Conservation (phyloP, 495 filamentous ascomycete genomes). For the Xylaria nigripes region DNA sequence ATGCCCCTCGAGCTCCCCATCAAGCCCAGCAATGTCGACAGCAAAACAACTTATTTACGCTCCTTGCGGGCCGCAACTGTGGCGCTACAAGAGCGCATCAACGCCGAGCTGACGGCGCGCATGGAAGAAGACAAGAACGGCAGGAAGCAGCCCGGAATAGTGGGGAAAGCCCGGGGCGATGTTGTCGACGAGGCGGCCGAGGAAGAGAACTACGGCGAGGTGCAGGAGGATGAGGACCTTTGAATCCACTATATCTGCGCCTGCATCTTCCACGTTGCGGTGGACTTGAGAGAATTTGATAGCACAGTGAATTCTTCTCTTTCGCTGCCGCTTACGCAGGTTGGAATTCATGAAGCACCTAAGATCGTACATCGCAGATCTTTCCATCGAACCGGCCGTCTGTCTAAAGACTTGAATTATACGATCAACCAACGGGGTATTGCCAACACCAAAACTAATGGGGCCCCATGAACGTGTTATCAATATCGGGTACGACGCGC, state of each 20-base stretch:
- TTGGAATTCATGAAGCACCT: not conserved
- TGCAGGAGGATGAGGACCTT: slow-evolving; percentile 40
- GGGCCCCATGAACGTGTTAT: not conserved
- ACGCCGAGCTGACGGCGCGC: slow-evolving; percentile 69
- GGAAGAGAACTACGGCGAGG: slow-evolving; percentile 81
- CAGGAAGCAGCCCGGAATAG: slow-evolving; percentile 53
- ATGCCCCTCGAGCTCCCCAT: slow-evolving; percentile 24
- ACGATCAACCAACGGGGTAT: not conserved
- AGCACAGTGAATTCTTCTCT: not conserved
- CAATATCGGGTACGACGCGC: not conserved
- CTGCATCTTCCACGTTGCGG: no score
- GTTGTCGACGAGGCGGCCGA: slow-evolving; percentile 39
- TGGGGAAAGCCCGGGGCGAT: slow-evolving; percentile 20
- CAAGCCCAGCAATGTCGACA: slow-evolving; percentile 23
- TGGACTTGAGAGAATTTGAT: not conserved
- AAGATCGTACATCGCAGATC: not conserved
- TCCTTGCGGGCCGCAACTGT: slow-evolving; percentile 54
- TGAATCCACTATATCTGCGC: no score
- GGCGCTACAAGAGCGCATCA: slow-evolving; percentile 63
- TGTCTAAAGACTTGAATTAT: not conserved
- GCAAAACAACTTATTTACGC: slow-evolving; percentile 59
- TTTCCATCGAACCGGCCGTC: not conserved
- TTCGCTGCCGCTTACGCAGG: not conserved
- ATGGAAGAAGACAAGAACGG: slow-evolving; percentile 78
- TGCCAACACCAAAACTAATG: slow-evolving; percentile 1